These are phyloP conservation scores for Emergomyces orientalis DNA, from an alignment of 2,329 filamentous ascomycete species.

Conservation along the genomic window DNA sequence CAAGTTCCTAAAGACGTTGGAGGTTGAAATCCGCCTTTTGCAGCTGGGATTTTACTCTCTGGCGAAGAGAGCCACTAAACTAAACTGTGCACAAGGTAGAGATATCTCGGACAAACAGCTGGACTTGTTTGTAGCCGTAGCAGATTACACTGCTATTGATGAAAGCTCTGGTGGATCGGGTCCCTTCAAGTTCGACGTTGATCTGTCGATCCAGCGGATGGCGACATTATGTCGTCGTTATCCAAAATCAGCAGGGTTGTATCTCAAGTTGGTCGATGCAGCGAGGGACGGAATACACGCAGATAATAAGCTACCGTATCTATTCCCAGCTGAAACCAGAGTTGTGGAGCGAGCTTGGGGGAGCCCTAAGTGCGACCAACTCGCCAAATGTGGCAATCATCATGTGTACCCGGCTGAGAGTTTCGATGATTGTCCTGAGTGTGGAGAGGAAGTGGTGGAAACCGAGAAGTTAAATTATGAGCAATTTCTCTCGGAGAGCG, in stretches of 20 bases:
- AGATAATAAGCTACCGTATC: not conserved
- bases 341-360: slow-evolving; percentile 15
- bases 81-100: not conserved
- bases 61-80: not conserved
- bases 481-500: slow-evolving; percentile 3
- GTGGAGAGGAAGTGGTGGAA: slow-evolving; percentile 11
- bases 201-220: slow-evolving; percentile 4
- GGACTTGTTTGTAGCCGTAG: not conserved
- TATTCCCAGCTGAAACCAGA: slow-evolving; percentile 11
- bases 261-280: slow-evolving; percentile 4
- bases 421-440: slow-evolving; percentile 18
- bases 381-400: slow-evolving; percentile 11
- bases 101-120: not conserved
- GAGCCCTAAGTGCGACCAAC: slow-evolving; percentile 7
- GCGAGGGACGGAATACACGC: not conserved
- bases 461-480: slow-evolving; percentile 7
- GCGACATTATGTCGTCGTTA: slow-evolving; percentile 7
- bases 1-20: slow-evolving; percentile 16
- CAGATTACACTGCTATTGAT: not conserved
- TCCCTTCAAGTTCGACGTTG: not conserved
- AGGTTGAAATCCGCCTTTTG: slow-evolving; percentile 20
- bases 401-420: slow-evolving; percentile 16
- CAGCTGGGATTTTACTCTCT: slow-evolving; percentile 17
- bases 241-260: slow-evolving; percentile 11
- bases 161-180: not conserved